Percentiles rank a stretch among this genome's conserved stretches.
These are phyloP conservation scores for Leptographium wingfieldii DNA, from an alignment of 2,329 filamentous ascomycete genomes.

Conservation along the genomic window DNA sequence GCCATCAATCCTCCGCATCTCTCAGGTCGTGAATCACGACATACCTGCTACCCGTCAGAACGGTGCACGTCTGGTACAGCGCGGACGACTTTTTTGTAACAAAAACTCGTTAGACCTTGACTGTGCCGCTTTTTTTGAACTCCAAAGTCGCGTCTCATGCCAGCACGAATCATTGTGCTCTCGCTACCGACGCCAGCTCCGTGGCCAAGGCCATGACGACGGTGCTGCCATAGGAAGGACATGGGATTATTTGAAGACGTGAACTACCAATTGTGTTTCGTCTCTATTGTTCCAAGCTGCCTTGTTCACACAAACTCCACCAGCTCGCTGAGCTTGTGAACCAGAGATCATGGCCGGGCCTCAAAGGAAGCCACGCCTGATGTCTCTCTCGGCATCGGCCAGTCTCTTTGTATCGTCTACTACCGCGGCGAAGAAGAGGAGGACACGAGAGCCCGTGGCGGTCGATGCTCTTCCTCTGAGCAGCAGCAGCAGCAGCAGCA, in stretches of 20 bases:
- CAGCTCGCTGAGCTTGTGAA: not conserved
- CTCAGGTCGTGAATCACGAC: no score
- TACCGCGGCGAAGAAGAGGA: not conserved
- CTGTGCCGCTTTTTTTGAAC: not conserved
- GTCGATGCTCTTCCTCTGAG: constrained; percentile 11
- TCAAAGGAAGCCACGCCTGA: not conserved
- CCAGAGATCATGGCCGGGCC: not conserved
- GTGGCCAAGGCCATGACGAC: not conserved
- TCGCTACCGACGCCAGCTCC: not conserved
- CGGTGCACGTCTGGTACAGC: not conserved
- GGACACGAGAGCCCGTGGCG: constrained; percentile 1
- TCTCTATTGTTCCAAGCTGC: not conserved
- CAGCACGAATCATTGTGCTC: not conserved
- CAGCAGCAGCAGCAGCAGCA: constrained; percentile 6
- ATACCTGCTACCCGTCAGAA: not conserved
- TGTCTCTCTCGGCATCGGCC: not conserved
- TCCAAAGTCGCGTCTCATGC: not conserved
- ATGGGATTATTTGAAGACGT: not conserved
- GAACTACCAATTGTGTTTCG: not conserved
- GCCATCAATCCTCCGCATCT: no score
- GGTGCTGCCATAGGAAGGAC: not conserved
- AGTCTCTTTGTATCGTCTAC: not conserved
- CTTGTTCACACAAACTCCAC: not conserved
- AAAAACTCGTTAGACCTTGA: not conserved
- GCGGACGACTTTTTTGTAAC: not conserved